Conservation (phyloP, 1,284 basidiomycete species). For the Porogramme epimiltina region DNA sequence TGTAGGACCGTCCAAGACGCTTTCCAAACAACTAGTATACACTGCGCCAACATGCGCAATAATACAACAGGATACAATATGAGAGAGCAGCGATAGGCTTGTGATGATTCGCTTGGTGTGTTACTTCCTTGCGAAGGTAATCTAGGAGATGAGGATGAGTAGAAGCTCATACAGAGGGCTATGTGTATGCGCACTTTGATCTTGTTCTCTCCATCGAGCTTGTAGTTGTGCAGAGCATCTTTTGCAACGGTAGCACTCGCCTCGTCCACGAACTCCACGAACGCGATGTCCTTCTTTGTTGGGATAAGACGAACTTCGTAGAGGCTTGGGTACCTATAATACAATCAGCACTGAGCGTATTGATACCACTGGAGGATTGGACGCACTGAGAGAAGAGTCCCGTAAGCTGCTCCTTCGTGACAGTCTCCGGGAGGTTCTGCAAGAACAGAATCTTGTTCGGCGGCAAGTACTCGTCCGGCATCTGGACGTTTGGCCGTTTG, state of each 20-base stretch:
- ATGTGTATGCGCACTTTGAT: conserved; percentile 75
- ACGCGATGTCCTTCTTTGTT: conserved; percentile 93
- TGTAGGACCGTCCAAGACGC: no score
- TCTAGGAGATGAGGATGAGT: conserved; percentile 34
- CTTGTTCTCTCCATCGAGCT: conserved; percentile 93
- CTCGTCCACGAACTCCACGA: conserved; percentile 95
- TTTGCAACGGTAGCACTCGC: conserved; percentile 86
- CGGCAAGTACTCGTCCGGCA: conserved; percentile 99
- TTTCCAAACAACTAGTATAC: conserved; percentile 13
- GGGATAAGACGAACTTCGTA: conserved; percentile 96
- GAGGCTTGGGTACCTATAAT: conserved; percentile 81
- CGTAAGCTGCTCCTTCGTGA: conserved; percentile 88
- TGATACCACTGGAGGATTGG: conserved; percentile 1
- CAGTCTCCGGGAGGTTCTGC: conserved; percentile 92
- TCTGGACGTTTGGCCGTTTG: conserved; percentile 84
- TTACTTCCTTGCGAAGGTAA: conserved; percentile 63
- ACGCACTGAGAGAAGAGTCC: conserved; percentile 86
- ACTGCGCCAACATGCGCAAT: conserved; percentile 14
- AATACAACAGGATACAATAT: conserved; percentile 19
- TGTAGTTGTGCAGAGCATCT: conserved; percentile 95
- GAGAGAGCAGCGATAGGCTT: background rate
- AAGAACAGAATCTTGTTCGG: conserved; percentile 99
- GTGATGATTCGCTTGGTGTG: background rate
- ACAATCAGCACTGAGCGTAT: background rate
- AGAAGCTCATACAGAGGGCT: background rate